Percentiles rank a stretch among this genome's conserved stretches.
Conservation (phyloP, 1,284 basidiomycete species). For the Apiotrichum akiyoshidainum region DNA sequence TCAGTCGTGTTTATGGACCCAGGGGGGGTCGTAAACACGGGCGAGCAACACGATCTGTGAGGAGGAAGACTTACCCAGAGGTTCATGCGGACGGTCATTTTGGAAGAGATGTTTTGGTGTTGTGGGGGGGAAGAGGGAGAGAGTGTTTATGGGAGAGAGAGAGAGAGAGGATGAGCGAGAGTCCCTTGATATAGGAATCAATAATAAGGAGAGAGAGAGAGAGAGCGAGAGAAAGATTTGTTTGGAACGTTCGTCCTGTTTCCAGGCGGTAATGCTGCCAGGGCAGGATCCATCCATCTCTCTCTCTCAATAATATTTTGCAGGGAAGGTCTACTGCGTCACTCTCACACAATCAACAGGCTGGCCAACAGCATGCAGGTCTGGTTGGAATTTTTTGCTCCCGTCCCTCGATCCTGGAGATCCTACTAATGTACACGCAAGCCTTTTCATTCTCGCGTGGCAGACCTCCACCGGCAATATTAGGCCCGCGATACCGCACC, state of each 20-base stretch:
- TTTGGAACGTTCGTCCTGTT: constrained; percentile 4
- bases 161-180: neutral
- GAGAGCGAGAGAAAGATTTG: constrained; percentile 4
- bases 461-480: neutral
- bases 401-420: neutral
- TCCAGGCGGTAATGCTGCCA: neutral
- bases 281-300: too few relatives aligned
- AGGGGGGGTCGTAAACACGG: neutral
- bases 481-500: neutral
- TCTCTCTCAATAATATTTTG: too few relatives aligned
- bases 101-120: constrained; percentile 12
- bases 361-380: neutral
- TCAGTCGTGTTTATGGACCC: neutral
- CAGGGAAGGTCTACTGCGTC: too few relatives aligned
- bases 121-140: neutral
- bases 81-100: constrained; percentile 45
- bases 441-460: neutral
- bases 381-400: neutral
- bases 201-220: too few relatives aligned
- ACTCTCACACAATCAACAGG: neutral
- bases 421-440: neutral
- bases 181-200: neutral
- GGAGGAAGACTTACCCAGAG: constrained; percentile 42
- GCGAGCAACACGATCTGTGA: too few relatives aligned
- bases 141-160: neutral